Base-by-base conservation (phyloP, 768 basidiomycete genomes). In the Grammothele lineata region DNA sequence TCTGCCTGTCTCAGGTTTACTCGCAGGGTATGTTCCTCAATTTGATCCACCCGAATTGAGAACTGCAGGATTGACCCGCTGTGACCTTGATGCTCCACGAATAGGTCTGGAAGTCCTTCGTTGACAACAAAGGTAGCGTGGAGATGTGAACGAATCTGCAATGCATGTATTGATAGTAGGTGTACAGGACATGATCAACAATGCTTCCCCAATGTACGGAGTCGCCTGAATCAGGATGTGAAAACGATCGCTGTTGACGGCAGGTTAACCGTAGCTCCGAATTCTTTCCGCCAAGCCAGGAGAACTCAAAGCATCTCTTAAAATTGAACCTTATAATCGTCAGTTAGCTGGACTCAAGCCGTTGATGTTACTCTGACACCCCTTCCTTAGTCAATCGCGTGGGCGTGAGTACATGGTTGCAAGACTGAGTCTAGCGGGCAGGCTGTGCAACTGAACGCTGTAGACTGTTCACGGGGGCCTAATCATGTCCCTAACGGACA, bases 81-180 rank as follows among this genome's bases (percentile, higher is more conserved):
- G 7, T 12, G 7, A 35, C 30, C n/a, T 52, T 37, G 45, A 37
- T 26, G 9, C 7, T 59, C 37, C 8, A 14, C 18, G 30, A 18
- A 33, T 59, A 87, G 87, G 88, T 91, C 43, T 91, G 88, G 89
- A 76, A 80, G 58, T 87, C 85, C 5, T 91, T 92, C 59, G 53
- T 90, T 3, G 78, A 83, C 37, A 86, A 81, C 54, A 75, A 81
- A 73, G 88, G 87, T 83, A 25, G 11, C 67, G 14, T 7, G 4
- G 14, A 7, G 26, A 42, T 7, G 36, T 24, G 38, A 35, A 32
- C 37, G 32, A 25, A n/a, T 25, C 15, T 22, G 14, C 15, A 47
- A 37, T 33, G 21, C 32, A 44, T 47, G n/a, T n/a, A n/a, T n/a
- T n/a, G n/a, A n/a, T n/a, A n/a, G n/a, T n/a, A n/a, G n/a, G n/a